Evolutionary conservation across 495 filamentous ascomycete species (phyloP).

Genomic region (Bacidia rubella): DNA sequence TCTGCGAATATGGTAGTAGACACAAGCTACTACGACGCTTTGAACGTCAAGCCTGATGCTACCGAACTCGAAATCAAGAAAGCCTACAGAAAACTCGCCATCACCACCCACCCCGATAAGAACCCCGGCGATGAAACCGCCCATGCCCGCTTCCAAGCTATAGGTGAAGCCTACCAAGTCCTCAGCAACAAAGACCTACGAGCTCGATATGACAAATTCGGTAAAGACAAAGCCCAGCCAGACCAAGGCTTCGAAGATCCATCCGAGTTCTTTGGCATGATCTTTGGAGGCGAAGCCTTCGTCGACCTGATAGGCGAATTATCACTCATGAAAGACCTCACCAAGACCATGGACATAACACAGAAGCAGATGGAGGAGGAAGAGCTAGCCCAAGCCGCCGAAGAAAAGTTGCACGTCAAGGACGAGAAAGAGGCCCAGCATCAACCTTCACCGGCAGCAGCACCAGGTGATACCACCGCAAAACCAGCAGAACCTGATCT

Average conservation of each 20-base stretch:
- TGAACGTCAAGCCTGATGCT: constrained; percentile 77
- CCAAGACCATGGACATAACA: constrained; percentile 82
- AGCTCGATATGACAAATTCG: constrained; percentile 87
- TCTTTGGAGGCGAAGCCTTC: constrained; percentile 96
- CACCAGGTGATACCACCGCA: constrained; percentile 17
- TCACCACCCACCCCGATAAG: constrained; percentile 80
- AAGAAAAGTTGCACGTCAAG: constrained; percentile 26
- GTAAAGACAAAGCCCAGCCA: constrained; percentile 83
- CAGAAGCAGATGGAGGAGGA: constrained; percentile 55
- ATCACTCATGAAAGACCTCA: constrained; percentile 81
- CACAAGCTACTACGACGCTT: constrained; percentile 77
- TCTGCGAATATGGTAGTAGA: constrained; percentile 56
- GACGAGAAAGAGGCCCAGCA: constrained; percentile 18
- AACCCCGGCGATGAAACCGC: constrained; percentile 96
- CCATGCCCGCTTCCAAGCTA: constrained; percentile 84
- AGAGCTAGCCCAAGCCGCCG: constrained; percentile 41
- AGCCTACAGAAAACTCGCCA: constrained; percentile 93
- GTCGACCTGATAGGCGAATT: constrained; percentile 84
- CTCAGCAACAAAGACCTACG: constrained; percentile 76
- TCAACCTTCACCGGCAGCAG: constrained; percentile 19
- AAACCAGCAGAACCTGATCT: constrained; percentile 19
- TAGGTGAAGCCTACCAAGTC: constrained; percentile 97
- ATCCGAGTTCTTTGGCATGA: constrained; percentile 95
- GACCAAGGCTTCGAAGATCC: constrained; percentile 89
- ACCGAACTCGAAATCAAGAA: constrained; percentile 98